Conservation (phyloP, 2,329 filamentous ascomycete genomes). For the Diaporthe helianthi region DNA sequence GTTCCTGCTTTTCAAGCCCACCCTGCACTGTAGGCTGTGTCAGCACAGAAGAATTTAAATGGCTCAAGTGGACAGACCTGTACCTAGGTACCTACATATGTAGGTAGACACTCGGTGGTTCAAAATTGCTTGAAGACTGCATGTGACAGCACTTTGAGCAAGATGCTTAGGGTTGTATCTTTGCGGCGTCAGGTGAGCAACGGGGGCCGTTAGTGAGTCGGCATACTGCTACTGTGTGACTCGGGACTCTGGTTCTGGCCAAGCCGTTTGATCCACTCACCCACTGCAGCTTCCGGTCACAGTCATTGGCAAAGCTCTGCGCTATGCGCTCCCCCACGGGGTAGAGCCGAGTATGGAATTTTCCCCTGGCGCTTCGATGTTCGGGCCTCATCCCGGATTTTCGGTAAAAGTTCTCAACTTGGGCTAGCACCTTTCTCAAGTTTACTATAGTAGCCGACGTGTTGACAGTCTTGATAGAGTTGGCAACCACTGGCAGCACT, state of each 20-base stretch:
- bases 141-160: too few relatives aligned
- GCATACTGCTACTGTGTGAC: background rate
- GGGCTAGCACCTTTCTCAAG: background rate
- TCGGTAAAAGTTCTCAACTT: slow-evolving; percentile 6
- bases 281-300: too few relatives aligned
- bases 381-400: slow-evolving; percentile 19
- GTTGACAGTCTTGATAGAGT: background rate
- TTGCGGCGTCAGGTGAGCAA: background rate
- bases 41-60: background rate
- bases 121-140: background rate
- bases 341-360: slow-evolving; percentile 9
- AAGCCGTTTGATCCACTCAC: background rate
- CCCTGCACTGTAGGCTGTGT: too few relatives aligned
- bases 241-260: slow-evolving; percentile 3
- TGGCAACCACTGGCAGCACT: too few relatives aligned
- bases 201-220: background rate
- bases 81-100: too few relatives aligned
- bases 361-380: slow-evolving; percentile 4
- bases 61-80: background rate
- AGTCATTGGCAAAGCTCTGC: background rate
- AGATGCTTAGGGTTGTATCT: background rate
- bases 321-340: slow-evolving; percentile 3
- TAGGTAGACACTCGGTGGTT: too few relatives aligned
- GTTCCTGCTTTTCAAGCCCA: background rate
- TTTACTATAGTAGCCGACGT: background rate